A percentile compares a stretch with the other conserved stretches of the same genome.
Conservation (phyloP, 768 basidiomycete species). For the Pleurotus salmoneostramineus region DNA sequence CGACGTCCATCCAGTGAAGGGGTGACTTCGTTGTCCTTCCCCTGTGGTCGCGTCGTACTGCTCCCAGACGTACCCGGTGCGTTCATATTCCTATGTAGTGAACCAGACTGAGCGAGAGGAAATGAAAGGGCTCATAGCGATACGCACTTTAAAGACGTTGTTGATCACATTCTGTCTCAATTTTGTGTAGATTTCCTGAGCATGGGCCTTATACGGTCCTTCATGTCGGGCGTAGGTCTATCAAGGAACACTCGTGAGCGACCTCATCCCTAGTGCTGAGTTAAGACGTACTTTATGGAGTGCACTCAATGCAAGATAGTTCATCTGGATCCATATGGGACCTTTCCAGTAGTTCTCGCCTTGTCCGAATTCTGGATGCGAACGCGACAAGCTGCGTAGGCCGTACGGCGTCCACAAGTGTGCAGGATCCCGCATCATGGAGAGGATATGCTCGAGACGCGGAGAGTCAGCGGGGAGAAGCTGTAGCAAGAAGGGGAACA, state of each 20-base stretch:
- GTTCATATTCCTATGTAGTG: constrained; percentile 81
- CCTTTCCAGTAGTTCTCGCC: constrained; percentile 99
- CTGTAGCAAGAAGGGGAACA: constrained; percentile 89
- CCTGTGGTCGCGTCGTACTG: constrained; percentile 88
- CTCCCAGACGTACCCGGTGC: constrained; percentile 96
- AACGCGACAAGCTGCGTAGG: constrained; percentile 81
- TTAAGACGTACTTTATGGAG: constrained; percentile 59
- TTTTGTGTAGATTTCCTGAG: constrained; percentile 75
- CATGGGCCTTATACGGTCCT: constrained; percentile 79
- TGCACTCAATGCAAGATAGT: constrained; percentile 81
- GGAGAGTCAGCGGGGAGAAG: constrained; percentile 76
- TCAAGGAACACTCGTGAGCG: not conserved
- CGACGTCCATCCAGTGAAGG: constrained; percentile 97
- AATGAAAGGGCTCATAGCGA: not conserved
- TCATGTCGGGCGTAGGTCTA: constrained; percentile 74
- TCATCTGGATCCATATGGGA: constrained; percentile 97
- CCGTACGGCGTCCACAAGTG: constrained; percentile 93
- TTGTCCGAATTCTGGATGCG: constrained; percentile 84
- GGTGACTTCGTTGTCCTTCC: constrained; percentile 85
- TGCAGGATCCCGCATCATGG: constrained; percentile 72
- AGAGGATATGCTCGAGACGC: constrained; percentile 76
- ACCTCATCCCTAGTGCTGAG: not conserved
- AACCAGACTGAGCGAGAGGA: not conserved
- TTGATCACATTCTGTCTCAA: constrained; percentile 80
- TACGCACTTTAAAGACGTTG: constrained; percentile 63